A percentile compares a stretch with the other conserved stretches of the same genome.
Evolutionary conservation across 73 alveolate species (phyloP).

Genomic region (Paramecium tetraurelia): DNA sequence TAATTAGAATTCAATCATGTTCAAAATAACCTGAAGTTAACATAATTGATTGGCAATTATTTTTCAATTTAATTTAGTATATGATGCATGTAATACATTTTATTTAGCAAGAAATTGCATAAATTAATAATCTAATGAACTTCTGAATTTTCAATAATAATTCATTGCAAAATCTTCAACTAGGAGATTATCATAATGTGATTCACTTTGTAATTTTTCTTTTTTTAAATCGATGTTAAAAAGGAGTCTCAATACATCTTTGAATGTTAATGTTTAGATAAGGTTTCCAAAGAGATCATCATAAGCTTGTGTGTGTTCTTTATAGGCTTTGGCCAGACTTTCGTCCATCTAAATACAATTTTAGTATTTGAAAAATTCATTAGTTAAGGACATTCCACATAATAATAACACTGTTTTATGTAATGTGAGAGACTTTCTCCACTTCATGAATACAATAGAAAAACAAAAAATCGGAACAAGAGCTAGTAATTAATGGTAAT

Average conservation of each 20-base stretch:
- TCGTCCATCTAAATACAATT: not conserved
- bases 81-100: too few species aligned
- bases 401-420: not conserved
- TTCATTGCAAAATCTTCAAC: conserved; percentile 12
- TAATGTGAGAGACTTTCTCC: not conserved
- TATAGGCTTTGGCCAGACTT: not conserved
- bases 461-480: not conserved
- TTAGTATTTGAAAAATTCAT: conserved; percentile 7
- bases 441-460: not conserved
- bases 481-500: not conserved
- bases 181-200: not conserved
- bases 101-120: too few species aligned
- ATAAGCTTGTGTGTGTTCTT: not conserved
- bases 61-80: too few species aligned
- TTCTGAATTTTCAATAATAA: not conserved
- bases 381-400: not conserved
- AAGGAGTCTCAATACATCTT: not conserved
- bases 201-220: conserved; percentile 5
- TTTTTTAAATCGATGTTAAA: not conserved
- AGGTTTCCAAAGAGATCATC: not conserved
- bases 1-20: too few species aligned
- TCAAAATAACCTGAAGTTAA: too few species aligned
- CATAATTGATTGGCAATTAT: too few species aligned
- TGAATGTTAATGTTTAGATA: not conserved
- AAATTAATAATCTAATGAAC: not conserved